These are phyloP conservation scores for Forsythia suspensa DNA, from an alignment of 257 asterid species.

Conservation along the genomic window DNA sequence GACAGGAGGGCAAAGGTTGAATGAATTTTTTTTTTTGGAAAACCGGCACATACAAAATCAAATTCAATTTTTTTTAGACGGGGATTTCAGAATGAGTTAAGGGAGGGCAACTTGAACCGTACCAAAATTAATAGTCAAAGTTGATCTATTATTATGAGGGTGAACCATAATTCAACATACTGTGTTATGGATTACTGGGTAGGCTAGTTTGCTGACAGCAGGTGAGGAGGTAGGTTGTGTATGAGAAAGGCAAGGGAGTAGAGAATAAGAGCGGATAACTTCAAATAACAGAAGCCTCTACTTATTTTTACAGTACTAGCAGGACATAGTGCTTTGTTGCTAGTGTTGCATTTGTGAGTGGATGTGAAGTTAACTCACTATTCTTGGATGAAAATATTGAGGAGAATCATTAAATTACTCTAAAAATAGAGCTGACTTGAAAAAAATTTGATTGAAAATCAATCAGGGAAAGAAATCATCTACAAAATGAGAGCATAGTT, in stretches of 20 bases:
- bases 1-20: no score
- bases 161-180: background rate
- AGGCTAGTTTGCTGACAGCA: conserved; percentile 8
- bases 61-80: no score
- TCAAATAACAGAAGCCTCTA: conserved; percentile 12
- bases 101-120: no score
- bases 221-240: background rate
- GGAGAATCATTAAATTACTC: background rate
- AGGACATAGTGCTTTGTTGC: background rate
- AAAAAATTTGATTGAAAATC: background rate
- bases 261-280: background rate
- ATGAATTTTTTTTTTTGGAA: no score
- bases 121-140: background rate
- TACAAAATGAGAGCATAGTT: background rate
- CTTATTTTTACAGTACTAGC: background rate
- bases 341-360: background rate
- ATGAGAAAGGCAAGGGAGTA: conserved; percentile 10
- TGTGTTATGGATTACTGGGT: background rate
- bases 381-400: background rate
- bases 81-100: no score
- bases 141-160: background rate
- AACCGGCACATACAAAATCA: no score
- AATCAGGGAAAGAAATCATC: background rate
- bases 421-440: background rate
- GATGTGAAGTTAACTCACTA: background rate